Percentiles rank a stretch among this genome's conserved stretches.
Evolutionary conservation across 2,329 filamentous ascomycete species (phyloP).

Genomic region (Trichoderma polysporum): DNA sequence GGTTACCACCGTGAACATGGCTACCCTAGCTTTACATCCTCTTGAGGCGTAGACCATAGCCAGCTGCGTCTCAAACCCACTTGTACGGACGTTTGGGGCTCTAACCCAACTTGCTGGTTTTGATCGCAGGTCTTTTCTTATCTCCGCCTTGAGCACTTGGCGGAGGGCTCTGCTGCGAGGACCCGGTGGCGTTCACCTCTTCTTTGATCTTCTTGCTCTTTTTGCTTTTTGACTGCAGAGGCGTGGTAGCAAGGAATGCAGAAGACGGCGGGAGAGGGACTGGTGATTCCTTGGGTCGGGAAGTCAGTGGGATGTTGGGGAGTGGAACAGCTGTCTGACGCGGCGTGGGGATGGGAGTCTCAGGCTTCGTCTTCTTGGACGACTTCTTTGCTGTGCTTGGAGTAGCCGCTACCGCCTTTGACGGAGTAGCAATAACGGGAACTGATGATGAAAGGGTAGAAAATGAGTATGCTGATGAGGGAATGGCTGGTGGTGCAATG

Average conservation of each 20-base stretch:
- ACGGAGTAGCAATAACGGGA: conserved; percentile 26
- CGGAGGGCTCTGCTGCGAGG: conserved; percentile 24
- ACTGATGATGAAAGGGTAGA: conserved; percentile 21
- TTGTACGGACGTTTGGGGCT: not conserved
- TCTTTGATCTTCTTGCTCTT: conserved; percentile 35
- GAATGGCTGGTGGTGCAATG: conserved; percentile 35
- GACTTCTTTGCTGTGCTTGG: conserved; percentile 27
- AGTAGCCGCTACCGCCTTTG: conserved; percentile 27
- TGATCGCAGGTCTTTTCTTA: conserved; percentile 17
- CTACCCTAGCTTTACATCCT: not conserved
- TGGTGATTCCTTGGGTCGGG: conserved; percentile 30
- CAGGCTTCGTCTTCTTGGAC: conserved; percentile 25
- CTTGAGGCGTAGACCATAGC: not conserved
- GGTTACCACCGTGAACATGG: not conserved
- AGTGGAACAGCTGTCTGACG: conserved; percentile 36
- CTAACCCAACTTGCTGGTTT: conserved; percentile 11
- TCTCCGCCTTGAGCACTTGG: conserved; percentile 24
- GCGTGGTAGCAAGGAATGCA: conserved; percentile 21
- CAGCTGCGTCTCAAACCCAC: not conserved
- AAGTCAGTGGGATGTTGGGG: conserved; percentile 37
- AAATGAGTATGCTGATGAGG: conserved; percentile 26
- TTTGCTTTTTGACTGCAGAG: conserved; percentile 29
- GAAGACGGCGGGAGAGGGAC: conserved; percentile 26
- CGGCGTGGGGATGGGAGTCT: conserved; percentile 32
- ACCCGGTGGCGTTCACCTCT: conserved; percentile 23